Conservation (phyloP, 331 rosid genomes). For the Rhamnella rubrinervis region DNA sequence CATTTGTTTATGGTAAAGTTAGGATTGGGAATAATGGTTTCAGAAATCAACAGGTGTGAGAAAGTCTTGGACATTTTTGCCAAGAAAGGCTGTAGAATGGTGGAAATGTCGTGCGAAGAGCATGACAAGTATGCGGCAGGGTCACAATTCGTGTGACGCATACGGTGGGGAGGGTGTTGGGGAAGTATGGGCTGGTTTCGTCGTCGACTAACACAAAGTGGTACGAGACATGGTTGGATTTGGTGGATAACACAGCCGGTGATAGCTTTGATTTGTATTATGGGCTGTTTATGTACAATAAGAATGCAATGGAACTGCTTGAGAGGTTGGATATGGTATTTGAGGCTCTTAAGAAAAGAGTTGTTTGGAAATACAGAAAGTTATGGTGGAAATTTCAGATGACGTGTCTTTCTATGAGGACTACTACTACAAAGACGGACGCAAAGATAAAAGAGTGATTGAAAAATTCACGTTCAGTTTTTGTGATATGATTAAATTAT, state of each 20-base stretch:
- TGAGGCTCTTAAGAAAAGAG: constrained; percentile 18
- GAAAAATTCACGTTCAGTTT: too few relatives aligned
- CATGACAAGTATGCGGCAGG: constrained; percentile 20
- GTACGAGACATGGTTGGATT: constrained; percentile 20
- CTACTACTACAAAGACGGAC: background rate
- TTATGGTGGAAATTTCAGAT: background rate
- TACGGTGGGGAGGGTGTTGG: constrained; percentile 20
- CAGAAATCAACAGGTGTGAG: constrained; percentile 7
- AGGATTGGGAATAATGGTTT: background rate
- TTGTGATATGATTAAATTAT: too few relatives aligned
- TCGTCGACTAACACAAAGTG: constrained; percentile 17
- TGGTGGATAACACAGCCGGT: constrained; percentile 20
- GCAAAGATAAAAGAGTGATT: too few relatives aligned
- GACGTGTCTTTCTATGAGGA: background rate
- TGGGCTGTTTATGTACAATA: constrained; percentile 22
- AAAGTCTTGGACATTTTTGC: constrained; percentile 3
- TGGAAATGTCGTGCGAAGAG: constrained; percentile 25
- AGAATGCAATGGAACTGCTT: constrained; percentile 23
- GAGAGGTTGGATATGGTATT: constrained; percentile 27
- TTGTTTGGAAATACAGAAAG: background rate
- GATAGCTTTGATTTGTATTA: constrained; percentile 29
- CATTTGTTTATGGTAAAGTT: constrained; percentile 16
- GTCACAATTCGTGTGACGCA: constrained; percentile 28
- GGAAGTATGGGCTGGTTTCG: constrained; percentile 10
- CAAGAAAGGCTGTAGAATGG: constrained; percentile 24